Evolutionary conservation across 345 rosid species (phyloP).

Genomic region (Linum usitatissimum): DNA sequence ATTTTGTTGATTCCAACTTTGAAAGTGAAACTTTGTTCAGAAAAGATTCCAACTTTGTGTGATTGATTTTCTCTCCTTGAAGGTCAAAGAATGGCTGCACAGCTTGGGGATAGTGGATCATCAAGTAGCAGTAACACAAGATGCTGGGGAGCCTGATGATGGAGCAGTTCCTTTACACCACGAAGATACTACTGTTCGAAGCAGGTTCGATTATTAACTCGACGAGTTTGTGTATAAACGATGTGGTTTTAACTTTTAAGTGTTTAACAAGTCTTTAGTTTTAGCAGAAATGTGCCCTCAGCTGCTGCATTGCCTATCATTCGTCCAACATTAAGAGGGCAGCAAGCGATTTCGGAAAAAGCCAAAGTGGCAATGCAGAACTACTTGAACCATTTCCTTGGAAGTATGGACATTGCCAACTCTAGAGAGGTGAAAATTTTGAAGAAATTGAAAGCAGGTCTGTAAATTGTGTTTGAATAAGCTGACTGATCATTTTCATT

Average conservation of each 20-base stretch:
- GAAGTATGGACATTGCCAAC: constrained; percentile 74
- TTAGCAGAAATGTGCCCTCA: constrained; percentile 64
- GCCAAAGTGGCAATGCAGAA: constrained; percentile 85
- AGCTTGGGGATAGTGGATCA: constrained; percentile 74
- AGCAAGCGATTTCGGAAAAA: constrained; percentile 49
- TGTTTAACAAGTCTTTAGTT: constrained; percentile 7
- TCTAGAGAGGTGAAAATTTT: constrained; percentile 53
- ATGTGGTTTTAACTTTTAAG: neutral
- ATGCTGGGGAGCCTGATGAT: constrained; percentile 86
- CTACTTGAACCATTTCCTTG: constrained; percentile 77
- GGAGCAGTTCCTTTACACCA: constrained; percentile 60
- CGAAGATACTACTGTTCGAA: constrained; percentile 52
- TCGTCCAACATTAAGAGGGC: constrained; percentile 57
- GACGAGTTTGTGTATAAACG: neutral
- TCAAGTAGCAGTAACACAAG: constrained; percentile 56
- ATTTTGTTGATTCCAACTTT: neutral
- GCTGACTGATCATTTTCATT: too few relatives aligned
- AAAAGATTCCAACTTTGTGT: neutral
- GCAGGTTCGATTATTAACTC: constrained; percentile 26
- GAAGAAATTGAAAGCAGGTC: too few relatives aligned
- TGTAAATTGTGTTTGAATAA: too few relatives aligned
- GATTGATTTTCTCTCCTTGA: neutral
- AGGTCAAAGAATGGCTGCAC: constrained; percentile 94
- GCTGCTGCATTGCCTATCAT: constrained; percentile 64
- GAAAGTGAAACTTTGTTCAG: neutral